Conservation (phyloP, 75 land plant genomes). For the Sequoiadendron giganteum region DNA sequence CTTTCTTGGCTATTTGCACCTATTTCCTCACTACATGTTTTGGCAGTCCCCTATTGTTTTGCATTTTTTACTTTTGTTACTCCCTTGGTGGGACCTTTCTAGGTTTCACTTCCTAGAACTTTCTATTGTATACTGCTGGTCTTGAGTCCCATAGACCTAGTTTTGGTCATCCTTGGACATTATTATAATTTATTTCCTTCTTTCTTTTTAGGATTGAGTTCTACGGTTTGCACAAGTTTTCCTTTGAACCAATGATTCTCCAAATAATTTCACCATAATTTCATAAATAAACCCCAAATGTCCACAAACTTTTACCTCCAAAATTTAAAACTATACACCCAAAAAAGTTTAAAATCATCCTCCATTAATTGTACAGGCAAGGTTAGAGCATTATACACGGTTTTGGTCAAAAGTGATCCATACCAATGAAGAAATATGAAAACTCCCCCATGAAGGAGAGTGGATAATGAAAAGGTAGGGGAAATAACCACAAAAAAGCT, state of each 20-base stretch:
- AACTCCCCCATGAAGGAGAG: neutral
- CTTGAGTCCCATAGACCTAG: too few relatives aligned
- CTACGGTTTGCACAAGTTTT: neutral
- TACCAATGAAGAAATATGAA: neutral
- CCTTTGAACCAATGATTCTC: neutral
- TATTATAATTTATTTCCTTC: too few relatives aligned
- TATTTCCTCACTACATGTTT: too few relatives aligned
- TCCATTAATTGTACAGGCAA: neutral
- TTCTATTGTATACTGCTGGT: too few relatives aligned
- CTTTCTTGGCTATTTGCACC: too few relatives aligned
- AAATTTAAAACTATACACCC: neutral
- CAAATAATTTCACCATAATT: neutral
- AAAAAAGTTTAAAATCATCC: neutral
- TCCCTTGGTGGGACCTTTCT: too few relatives aligned
- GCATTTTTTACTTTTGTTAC: too few relatives aligned
- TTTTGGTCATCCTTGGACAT: too few relatives aligned
- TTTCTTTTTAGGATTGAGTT: too few relatives aligned
- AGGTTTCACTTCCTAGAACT: too few relatives aligned
- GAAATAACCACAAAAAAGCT: neutral
- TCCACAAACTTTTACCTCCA: neutral
- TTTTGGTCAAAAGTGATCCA: neutral
- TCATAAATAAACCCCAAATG: neutral
- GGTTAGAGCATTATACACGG: neutral
- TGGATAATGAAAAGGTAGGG: neutral
- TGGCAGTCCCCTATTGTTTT: too few relatives aligned